Conservation (phyloP, 768 basidiomycete species). For the Trametes coccinea region DNA sequence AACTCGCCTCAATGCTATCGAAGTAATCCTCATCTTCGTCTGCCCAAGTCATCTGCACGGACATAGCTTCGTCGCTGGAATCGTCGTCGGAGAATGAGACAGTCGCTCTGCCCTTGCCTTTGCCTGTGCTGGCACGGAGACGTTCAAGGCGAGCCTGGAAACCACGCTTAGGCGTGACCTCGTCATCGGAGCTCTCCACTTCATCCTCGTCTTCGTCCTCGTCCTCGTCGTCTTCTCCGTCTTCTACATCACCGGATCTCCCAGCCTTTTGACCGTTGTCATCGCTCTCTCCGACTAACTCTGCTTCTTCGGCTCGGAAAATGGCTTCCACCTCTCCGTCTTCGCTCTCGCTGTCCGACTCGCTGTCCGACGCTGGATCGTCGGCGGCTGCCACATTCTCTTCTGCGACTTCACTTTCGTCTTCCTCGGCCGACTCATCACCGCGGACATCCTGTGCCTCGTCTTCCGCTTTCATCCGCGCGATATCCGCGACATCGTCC, state of each 20-base stretch:
- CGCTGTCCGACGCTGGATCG: conserved; percentile 25
- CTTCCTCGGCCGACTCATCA: conserved; percentile 11
- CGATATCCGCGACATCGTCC: conserved; percentile 64
- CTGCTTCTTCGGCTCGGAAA: conserved; percentile 25
- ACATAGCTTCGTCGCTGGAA: conserved; percentile 31
- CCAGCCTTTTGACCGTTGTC: conserved; percentile 16
- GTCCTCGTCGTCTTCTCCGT: conserved; percentile 22
- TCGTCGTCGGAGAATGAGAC: conserved; percentile 18
- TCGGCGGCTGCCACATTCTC: conserved; percentile 6
- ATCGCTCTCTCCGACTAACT: conserved; percentile 16
- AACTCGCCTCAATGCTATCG: conserved; percentile 52
- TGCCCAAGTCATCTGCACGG: conserved; percentile 38
- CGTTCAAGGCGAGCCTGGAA: conserved; percentile 40
- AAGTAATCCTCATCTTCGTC: conserved; percentile 62
- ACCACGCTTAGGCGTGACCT: conserved; percentile 35
- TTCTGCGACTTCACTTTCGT: neutral
- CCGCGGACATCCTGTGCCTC: conserved; percentile 19
- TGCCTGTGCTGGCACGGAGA: conserved; percentile 30
- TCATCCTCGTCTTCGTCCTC: conserved; percentile 28
- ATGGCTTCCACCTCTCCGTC: conserved; percentile 20
- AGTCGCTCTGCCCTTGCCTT: conserved; percentile 37
- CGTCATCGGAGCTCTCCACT: conserved; percentile 38
- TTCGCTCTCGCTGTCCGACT: conserved; percentile 17
- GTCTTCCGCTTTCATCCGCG: conserved; percentile 45
- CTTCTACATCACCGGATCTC: conserved; percentile 11